Conservation (phyloP, 495 filamentous ascomycete species). For the Lasiosphaeria hispida region DNA sequence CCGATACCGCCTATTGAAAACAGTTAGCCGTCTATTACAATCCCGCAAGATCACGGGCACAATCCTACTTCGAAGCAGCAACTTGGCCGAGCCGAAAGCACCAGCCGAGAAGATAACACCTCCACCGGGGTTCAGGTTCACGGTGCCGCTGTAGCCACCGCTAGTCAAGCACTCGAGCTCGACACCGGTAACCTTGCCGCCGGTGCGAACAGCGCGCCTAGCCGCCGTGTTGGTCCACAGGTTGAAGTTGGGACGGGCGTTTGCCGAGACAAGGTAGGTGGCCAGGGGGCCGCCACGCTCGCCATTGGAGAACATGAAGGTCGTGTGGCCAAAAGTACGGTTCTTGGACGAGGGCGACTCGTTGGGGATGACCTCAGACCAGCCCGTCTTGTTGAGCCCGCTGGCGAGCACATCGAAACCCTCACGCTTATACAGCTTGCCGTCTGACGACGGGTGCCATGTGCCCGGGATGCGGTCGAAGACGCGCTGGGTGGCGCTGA, state of each 20-base stretch:
- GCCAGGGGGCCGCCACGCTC: conserved; percentile 69
- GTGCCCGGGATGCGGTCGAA: conserved; percentile 70
- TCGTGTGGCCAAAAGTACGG: conserved; percentile 59
- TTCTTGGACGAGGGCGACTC: conserved; percentile 61
- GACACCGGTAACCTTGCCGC: conserved; percentile 62
- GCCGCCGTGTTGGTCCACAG: conserved; percentile 64
- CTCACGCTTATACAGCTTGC: conserved; percentile 64
- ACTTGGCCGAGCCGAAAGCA: conserved; percentile 68
- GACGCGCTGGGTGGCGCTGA: conserved; percentile 52
- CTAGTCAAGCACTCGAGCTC: conserved; percentile 58
- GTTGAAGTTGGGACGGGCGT: conserved; percentile 59
- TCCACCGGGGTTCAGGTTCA: conserved; percentile 58
- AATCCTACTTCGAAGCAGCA: conserved; percentile 52
- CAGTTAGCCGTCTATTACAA: neutral
- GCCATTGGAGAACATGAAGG: conserved; percentile 67
- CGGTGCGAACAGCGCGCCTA: conserved; percentile 59
- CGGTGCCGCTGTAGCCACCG: conserved; percentile 55
- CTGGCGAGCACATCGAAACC: conserved; percentile 58
- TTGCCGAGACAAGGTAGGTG: conserved; percentile 68
- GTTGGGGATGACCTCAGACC: conserved; percentile 61
- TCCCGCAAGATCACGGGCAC: neutral
- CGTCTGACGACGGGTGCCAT: conserved; percentile 62
- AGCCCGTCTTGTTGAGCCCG: conserved; percentile 58
- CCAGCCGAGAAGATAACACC: conserved; percentile 68
- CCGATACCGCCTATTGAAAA: conserved; percentile 55